These are phyloP conservation scores for Sporopachydermia lactativora DNA, from an alignment of 805 yeast species.

Conservation along the genomic window DNA sequence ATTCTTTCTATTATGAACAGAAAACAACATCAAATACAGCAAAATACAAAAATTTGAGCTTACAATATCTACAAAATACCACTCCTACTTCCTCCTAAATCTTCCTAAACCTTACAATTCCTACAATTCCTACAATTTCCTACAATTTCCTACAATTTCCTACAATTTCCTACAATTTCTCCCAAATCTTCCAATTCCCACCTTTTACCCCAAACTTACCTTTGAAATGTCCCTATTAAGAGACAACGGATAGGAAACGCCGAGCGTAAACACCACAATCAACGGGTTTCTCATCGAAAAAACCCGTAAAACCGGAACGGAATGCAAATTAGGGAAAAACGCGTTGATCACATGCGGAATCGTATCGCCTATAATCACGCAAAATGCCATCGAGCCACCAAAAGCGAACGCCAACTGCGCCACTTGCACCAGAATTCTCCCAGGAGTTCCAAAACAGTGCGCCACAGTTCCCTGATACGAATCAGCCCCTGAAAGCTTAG, in stretches of 20 bases:
- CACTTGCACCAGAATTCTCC: conserved; percentile 49
- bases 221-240: conserved; percentile 69
- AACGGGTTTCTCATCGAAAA: conserved; percentile 55
- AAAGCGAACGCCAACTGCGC: conserved; percentile 85
- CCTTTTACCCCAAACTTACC: no score
- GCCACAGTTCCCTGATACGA: conserved; percentile 80
- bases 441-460: conserved; percentile 62
- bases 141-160: no score
- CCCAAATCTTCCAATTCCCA: no score
- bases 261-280: conserved; percentile 52
- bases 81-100: no score
- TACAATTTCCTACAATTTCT: no score
- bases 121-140: no score
- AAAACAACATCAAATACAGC: no score
- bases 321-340: conserved; percentile 32
- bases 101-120: no score
- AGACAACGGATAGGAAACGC: conserved; percentile 73
- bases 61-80: no score
- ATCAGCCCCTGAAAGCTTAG: conserved; percentile 59
- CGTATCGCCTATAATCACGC: conserved; percentile 90
- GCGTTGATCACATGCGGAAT: conserved; percentile 78
- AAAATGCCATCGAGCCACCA: conserved; percentile 90
- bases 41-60: no score
- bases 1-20: no score
- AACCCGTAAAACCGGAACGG: conserved; percentile 30